A percentile compares a stretch with the other conserved stretches of the same genome.
phyloP scores from a whole-genome alignment of 2,329 filamentous ascomycete genomes.

The Fusarium mundagurra region DNA sequence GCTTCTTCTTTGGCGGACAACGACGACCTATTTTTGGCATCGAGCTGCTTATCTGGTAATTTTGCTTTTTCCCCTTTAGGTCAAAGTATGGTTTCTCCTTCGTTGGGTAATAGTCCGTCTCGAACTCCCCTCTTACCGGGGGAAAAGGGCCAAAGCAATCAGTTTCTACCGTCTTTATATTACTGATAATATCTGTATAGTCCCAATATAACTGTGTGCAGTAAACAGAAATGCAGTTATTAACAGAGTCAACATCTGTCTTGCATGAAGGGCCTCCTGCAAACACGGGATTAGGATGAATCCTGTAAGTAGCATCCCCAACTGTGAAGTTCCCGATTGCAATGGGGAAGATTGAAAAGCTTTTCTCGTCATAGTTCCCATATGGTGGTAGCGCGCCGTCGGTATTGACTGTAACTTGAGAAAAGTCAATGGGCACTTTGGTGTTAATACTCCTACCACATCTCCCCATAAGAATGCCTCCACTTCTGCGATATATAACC shows the following conservation, averaged over 20 bases:
- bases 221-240: not conserved
- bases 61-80: too few relatives aligned
- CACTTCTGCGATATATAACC: accelerated
- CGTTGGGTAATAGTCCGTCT: not conserved
- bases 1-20: not conserved
- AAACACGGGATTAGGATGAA: accelerated
- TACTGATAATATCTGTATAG: accelerated
- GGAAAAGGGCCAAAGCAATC: accelerated
- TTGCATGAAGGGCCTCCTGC: not conserved
- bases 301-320: accelerated
- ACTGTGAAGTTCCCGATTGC: not conserved
- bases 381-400: accelerated
- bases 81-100: too few relatives aligned
- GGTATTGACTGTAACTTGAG: accelerated
- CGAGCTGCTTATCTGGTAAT: accelerated
- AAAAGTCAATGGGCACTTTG: accelerated
- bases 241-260: not conserved
- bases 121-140: accelerated
- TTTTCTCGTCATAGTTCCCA: accelerated
- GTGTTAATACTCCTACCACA: accelerated
- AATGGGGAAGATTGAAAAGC: accelerated
- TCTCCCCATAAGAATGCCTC: accelerated
- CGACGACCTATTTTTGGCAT: not conserved
- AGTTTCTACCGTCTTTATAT: accelerated
- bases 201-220: accelerated